Percentiles rank a stretch among this genome's conserved stretches.
These are phyloP conservation scores for Syzygium oleosum DNA, from an alignment of 345 rosid species.

Conservation along the genomic window DNA sequence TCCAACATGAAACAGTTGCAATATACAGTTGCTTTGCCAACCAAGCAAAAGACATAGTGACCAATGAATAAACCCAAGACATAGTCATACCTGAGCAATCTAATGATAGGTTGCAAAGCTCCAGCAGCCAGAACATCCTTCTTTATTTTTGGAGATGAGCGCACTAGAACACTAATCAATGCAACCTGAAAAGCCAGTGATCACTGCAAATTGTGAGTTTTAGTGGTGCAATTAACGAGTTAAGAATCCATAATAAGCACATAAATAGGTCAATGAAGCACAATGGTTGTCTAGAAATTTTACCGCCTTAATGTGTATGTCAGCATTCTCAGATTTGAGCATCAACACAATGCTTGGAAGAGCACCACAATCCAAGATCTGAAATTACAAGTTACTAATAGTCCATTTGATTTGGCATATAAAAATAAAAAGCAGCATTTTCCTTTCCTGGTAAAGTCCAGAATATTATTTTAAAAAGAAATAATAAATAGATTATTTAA, in stretches of 20 bases:
- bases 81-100: constrained; percentile 47
- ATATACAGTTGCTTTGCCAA: too few relatives aligned
- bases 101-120: constrained; percentile 75
- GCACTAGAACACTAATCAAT: too few relatives aligned
- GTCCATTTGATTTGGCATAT: background rate
- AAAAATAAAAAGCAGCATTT: background rate
- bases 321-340: constrained; percentile 58
- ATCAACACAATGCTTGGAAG: constrained; percentile 56
- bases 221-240: background rate
- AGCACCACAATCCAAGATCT: constrained; percentile 66
- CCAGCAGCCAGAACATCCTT: constrained; percentile 65
- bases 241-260: background rate
- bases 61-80: constrained; percentile 60
- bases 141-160: constrained; percentile 62
- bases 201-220: background rate
- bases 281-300: background rate
- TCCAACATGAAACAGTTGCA: too few relatives aligned
- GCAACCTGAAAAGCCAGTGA: background rate
- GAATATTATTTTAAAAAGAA: background rate
- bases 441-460: background rate
- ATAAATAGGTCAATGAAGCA: background rate
- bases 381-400: constrained; percentile 7
- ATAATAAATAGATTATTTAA: background rate
- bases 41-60: too few relatives aligned
- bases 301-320: constrained; percentile 71